A percentile compares a stretch with the other conserved stretches of the same genome.
Conservation (phyloP, 352 stramenopile species). For the Globisporangium iwayamae region DNA sequence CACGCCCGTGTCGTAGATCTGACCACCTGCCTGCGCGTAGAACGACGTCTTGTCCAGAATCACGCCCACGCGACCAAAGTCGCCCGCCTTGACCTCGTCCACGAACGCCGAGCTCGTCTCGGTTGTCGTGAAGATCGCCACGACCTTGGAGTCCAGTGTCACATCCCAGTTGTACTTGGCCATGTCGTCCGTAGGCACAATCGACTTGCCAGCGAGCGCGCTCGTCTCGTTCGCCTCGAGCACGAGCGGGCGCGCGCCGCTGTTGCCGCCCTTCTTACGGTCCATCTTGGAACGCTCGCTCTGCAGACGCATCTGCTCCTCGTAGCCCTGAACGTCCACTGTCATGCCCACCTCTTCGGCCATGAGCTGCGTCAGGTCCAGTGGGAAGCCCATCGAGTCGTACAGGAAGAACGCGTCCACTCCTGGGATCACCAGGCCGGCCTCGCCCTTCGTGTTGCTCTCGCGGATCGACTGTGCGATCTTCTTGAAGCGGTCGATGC, state of each 20-base stretch:
- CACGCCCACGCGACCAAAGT: constrained; percentile 92
- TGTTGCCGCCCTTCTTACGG: constrained; percentile 86
- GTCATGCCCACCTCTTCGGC: constrained; percentile 93
- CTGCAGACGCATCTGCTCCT: constrained; percentile 92
- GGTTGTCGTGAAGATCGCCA: constrained; percentile 93
- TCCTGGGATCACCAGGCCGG: constrained; percentile 85
- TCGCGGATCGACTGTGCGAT: constrained; percentile 75
- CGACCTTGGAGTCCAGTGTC: constrained; percentile 77
- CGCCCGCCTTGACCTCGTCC: constrained; percentile 59
- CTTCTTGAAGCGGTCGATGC: constrained; percentile 87
- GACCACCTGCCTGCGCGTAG: constrained; percentile 97
- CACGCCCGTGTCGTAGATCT: constrained; percentile 93
- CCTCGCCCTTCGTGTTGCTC: constrained; percentile 42
- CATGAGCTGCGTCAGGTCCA: constrained; percentile 99
- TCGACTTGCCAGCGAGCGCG: constrained; percentile 73
- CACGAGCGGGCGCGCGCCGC: constrained; percentile 78
- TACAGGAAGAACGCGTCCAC: constrained; percentile 98
- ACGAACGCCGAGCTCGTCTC: constrained; percentile 85
- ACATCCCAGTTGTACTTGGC: constrained; percentile 95
- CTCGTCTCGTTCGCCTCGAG: constrained; percentile 95
- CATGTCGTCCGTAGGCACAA: constrained; percentile 90
- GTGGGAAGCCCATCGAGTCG: constrained; percentile 98
- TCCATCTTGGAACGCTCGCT: constrained; percentile 81
- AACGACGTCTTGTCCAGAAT: constrained; percentile 97
- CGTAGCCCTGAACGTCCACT: constrained; percentile 93